Evolutionary conservation across 1,139 yeast genomes (phyloP), one percentile per base, ranked within the genome.

Genomic region (Pichia sp.): DNA sequence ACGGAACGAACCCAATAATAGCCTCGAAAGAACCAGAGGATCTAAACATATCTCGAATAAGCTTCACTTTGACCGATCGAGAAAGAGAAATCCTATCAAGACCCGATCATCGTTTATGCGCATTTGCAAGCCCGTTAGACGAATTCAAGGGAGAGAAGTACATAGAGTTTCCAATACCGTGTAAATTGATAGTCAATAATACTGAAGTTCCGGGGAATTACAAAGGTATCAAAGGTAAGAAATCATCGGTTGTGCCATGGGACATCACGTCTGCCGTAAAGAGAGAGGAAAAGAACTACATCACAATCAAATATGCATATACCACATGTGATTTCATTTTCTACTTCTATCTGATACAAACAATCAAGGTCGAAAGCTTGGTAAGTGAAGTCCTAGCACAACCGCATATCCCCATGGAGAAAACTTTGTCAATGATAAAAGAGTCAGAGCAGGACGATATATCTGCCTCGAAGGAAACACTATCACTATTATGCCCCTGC

Each of bases 231-330:
- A 85, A 84, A 65, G 80, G 81, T 49, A 79, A 75, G 56, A 74
- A 76, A 0, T 89, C 89, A 0, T 80, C 90, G 0, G 82, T 85
- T 1, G 76, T 78, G 55, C 92, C 93, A 0, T 86, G 86, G 1
- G 83, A 87, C 66, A 63, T 85, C 46, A 82, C 88, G 0, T 70
- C 72, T 1, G 68, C 70, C 54, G 45, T 81, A n/a, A 68, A 70
- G 13, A 49, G 59, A 2, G 38, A 48, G 31, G 59, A 46, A 1
- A 50, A 41, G 19, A 84, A 84, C 62, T 61, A 66, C 2, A 61
- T 85, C 26, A 77, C 76, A 52, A 62, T 85, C 45, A 73, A 77
- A 1, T 85, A 84, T 64, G 81, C 84, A 0, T 81, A 79, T 54
- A 73, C 82, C 0, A 70, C 74, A 19, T 71, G 68, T 2, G 76